phyloP scores from a whole-genome alignment of 768 basidiomycete species.

The Astraeus odoratus region DNA sequence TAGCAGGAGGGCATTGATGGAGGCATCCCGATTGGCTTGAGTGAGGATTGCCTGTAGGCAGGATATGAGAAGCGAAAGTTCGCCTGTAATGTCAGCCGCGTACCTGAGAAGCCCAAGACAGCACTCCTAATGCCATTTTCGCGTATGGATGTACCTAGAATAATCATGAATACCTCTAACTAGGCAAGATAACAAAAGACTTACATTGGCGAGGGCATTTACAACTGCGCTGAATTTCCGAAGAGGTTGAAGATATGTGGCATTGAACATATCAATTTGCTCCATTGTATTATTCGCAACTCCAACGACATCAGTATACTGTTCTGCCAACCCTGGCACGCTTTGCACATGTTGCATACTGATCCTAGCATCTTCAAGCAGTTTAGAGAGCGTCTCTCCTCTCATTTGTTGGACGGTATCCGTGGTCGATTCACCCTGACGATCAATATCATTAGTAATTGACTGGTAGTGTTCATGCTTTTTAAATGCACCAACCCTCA shows the following conservation, averaged over 20 bases:
- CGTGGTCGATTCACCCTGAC: neutral
- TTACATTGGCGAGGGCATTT: neutral
- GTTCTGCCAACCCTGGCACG: neutral
- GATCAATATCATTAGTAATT: neutral
- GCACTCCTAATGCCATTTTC: constrained; percentile 1
- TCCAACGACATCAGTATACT: neutral
- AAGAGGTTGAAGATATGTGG: constrained; percentile 2
- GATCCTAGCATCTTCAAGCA: no score
- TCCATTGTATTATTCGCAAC: neutral
- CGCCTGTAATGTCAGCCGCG: neutral
- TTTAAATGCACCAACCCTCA: neutral
- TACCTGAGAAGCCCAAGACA: neutral
- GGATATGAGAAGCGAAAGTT: neutral
- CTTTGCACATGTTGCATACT: neutral
- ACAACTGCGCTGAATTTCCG: neutral
- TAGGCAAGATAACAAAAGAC: neutral
- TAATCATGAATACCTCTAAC: neutral
- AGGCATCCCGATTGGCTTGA: neutral
- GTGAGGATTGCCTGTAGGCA: neutral
- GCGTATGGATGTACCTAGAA: constrained; percentile 6
- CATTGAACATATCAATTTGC: neutral
- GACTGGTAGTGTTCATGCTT: no score
- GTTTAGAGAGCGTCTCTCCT: no score
- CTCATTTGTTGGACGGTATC: neutral
- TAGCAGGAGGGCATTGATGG: neutral